Conservation (phyloP, 1,139 yeast species). For the Hansenula sp. region DNA sequence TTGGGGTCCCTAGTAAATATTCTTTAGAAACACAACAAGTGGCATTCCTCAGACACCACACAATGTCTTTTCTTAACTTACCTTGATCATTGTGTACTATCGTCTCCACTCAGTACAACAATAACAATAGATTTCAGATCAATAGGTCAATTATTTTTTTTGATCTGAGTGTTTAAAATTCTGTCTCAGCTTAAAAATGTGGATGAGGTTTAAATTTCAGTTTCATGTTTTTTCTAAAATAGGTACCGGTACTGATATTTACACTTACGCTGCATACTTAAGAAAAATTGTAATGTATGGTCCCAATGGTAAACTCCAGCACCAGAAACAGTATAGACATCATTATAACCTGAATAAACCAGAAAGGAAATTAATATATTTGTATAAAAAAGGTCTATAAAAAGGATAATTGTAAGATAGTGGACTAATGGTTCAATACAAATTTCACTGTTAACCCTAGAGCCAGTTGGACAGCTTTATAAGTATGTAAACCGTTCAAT, state of each 20-base stretch:
- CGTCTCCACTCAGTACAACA: not conserved
- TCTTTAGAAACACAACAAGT: too few relatives aligned
- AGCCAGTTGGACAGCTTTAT: slow-evolving; percentile 8
- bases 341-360: too few relatives aligned
- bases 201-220: slow-evolving; percentile 1
- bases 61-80: too few relatives aligned
- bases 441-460: not conserved
- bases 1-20: not conserved
- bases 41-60: too few relatives aligned
- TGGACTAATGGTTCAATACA: not conserved
- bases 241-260: not conserved
- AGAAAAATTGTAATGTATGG: not conserved
- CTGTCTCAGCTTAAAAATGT: not conserved
- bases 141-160: too few relatives aligned
- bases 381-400: too few relatives aligned
- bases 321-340: not conserved
- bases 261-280: not conserved
- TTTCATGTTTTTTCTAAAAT: not conserved
- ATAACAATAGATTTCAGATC: too few relatives aligned
- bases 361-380: too few relatives aligned
- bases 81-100: not conserved
- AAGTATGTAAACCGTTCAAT: slow-evolving; percentile 2
- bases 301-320: not conserved
- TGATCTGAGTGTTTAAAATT: not conserved
- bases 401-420: too few relatives aligned